These are phyloP conservation scores for Ascochyta lentis DNA, from an alignment of 2,329 filamentous ascomycete genomes.

Conservation along the genomic window DNA sequence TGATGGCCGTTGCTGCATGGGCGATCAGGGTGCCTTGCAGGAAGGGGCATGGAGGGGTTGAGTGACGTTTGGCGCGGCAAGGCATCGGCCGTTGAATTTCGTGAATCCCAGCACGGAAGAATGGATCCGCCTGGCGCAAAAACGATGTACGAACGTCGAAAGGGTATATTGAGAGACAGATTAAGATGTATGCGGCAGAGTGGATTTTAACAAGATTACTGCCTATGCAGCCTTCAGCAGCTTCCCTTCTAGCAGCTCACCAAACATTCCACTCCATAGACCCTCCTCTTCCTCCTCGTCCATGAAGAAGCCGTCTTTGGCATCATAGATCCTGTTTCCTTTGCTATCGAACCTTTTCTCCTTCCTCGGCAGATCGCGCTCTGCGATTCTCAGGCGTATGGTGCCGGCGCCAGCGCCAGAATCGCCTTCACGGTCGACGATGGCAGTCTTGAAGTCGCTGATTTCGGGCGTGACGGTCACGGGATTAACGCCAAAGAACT, in stretches of 20 bases:
- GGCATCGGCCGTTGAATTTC: not conserved
- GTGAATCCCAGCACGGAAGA: not conserved
- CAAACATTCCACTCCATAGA: constrained; percentile 35
- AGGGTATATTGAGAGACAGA: constrained; percentile 1
- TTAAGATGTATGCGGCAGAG: not conserved
- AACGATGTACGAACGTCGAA: not conserved
- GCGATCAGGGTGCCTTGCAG: constrained; percentile 8
- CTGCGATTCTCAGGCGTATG: constrained; percentile 70
- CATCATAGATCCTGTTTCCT: constrained; percentile 75
- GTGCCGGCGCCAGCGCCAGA: constrained; percentile 55
- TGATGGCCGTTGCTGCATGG: constrained; percentile 5
- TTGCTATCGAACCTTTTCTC: constrained; percentile 70
- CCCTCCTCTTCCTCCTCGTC: constrained; percentile 37
- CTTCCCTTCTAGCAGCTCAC: constrained; percentile 39
- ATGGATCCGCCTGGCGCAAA: not conserved
- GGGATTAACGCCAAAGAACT: constrained; percentile 65
- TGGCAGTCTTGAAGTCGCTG: constrained; percentile 68
- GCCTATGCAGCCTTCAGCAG: constrained; percentile 27
- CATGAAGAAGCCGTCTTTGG: constrained; percentile 54
- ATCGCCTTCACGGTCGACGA: constrained; percentile 59
- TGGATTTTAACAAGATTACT: not conserved
- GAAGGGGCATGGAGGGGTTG: constrained; percentile 14
- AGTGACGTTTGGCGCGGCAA: constrained; percentile 32
- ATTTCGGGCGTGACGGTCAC: constrained; percentile 69
- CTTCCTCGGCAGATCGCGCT: constrained; percentile 67